Conservation (phyloP, 2,329 filamentous ascomycete genomes). For the Periconia digitata region DNA sequence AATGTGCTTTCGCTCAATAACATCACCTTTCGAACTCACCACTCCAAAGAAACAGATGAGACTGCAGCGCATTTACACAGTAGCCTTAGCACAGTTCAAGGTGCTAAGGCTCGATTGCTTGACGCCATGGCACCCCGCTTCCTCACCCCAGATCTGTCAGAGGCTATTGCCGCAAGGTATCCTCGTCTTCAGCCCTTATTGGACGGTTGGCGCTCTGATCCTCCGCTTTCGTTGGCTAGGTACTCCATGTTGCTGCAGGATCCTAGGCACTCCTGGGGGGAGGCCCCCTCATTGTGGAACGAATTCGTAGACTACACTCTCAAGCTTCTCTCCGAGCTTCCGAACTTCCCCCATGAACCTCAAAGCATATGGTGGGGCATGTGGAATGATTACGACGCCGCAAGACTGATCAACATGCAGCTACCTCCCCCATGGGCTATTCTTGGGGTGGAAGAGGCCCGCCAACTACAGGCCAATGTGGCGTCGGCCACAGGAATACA, state of each 20-base stretch:
- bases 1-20: slow-evolving; percentile 1
- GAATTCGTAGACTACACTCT: background rate
- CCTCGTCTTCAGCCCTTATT: background rate
- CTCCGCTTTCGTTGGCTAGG: too few relatives aligned
- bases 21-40: slow-evolving; percentile 1
- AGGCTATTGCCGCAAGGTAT: background rate
- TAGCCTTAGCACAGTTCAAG: background rate
- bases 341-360: background rate
- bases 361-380: background rate
- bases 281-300: background rate
- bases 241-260: background rate
- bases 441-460: background rate
- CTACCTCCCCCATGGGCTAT: background rate
- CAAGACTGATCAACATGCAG: background rate
- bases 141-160: background rate
- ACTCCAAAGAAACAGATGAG: background rate
- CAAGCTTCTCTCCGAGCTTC: background rate
- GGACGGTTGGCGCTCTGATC: background rate
- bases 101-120: background rate
- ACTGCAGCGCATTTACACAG: background rate
- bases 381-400: background rate
- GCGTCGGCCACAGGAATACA: background rate
- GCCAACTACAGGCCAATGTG: background rate
- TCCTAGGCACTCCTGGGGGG: background rate
- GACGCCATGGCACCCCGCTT: background rate